A percentile compares a stretch with the other conserved stretches of the same genome.
Evolutionary conservation across 768 basidiomycete species (phyloP).

Genomic region (Psilocybe subaeruginosa): DNA sequence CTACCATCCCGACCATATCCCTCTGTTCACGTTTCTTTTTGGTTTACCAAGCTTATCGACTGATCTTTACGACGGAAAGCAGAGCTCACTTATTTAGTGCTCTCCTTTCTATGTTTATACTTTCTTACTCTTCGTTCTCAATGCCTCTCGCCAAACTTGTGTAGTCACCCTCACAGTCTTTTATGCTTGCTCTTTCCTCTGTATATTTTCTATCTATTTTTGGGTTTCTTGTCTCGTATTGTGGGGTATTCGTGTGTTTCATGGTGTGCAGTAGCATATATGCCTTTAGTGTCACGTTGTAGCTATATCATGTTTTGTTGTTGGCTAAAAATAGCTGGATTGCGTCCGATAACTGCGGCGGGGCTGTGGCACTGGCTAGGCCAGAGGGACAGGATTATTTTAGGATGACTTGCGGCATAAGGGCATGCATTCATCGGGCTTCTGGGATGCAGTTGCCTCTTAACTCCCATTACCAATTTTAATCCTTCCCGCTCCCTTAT

Average conservation of each 20-base stretch:
- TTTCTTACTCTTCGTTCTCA: background rate
- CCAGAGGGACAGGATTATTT: background rate
- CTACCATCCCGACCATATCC: background rate
- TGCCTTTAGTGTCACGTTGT: background rate
- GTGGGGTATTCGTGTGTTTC: background rate
- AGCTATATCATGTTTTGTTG: background rate
- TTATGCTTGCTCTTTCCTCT: background rate
- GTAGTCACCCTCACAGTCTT: background rate
- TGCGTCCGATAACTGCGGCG: background rate
- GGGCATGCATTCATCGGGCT: background rate
- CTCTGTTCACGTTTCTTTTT: background rate
- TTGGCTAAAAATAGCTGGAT: background rate
- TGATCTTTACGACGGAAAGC: too few relatives aligned
- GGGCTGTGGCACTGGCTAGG: background rate
- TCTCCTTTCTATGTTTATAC: background rate
- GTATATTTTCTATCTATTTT: background rate
- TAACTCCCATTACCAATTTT: constrained; percentile 1
- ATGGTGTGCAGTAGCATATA: background rate
- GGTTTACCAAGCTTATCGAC: background rate
- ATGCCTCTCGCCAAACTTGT: background rate
- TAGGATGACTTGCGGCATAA: constrained; percentile 1
- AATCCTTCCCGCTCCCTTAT: background rate
- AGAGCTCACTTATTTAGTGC: background rate
- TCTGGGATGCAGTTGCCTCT: background rate
- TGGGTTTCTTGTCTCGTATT: background rate